These are phyloP conservation scores for Pseudogymnoascus sp. DNA, from an alignment of 2,329 filamentous ascomycete species.

Conservation along the genomic window DNA sequence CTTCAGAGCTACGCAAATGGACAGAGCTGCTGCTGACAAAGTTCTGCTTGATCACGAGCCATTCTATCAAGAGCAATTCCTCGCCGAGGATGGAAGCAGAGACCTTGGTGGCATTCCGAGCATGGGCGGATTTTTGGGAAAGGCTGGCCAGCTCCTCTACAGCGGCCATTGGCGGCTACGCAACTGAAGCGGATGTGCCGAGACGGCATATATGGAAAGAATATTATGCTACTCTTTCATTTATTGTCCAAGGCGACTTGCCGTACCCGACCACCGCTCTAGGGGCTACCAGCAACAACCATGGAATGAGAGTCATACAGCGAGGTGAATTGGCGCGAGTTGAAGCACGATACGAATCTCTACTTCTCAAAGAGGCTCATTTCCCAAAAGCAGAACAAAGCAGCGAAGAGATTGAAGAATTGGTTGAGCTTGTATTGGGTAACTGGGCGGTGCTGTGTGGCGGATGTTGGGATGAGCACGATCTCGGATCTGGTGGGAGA, in stretches of 20 bases:
- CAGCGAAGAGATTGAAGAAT: slow-evolving; percentile 72
- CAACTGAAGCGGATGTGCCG: slow-evolving; percentile 51
- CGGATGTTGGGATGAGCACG: slow-evolving; percentile 68
- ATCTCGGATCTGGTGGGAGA: slow-evolving; percentile 75
- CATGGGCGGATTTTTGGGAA: slow-evolving; percentile 66
- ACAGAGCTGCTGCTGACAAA: slow-evolving; percentile 69
- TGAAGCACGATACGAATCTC: slow-evolving; percentile 69
- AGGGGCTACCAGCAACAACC: slow-evolving; percentile 35
- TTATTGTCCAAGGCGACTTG: slow-evolving; percentile 60
- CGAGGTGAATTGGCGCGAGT: slow-evolving; percentile 70
- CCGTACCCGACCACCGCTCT: slow-evolving; percentile 45
- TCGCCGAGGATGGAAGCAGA: slow-evolving; percentile 44
- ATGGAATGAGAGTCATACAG: slow-evolving; percentile 55
- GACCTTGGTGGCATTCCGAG: slow-evolving; percentile 49
- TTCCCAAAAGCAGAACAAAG: slow-evolving; percentile 80
- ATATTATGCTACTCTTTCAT: slow-evolving; percentile 74
- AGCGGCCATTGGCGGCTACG: slow-evolving; percentile 44
- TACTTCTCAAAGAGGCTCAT: slow-evolving; percentile 67
- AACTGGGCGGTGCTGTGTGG: slow-evolving; percentile 85
- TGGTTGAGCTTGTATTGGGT: slow-evolving; percentile 67
- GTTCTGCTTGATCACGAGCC: slow-evolving; percentile 61
- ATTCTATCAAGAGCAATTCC: slow-evolving; percentile 45
- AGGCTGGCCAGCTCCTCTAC: slow-evolving; percentile 33
- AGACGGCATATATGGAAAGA: slow-evolving; percentile 70
- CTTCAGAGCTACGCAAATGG: slow-evolving; percentile 66